These are phyloP conservation scores for Penicillium maclennaniae DNA, from an alignment of 495 filamentous ascomycete genomes.

Conservation along the genomic window DNA sequence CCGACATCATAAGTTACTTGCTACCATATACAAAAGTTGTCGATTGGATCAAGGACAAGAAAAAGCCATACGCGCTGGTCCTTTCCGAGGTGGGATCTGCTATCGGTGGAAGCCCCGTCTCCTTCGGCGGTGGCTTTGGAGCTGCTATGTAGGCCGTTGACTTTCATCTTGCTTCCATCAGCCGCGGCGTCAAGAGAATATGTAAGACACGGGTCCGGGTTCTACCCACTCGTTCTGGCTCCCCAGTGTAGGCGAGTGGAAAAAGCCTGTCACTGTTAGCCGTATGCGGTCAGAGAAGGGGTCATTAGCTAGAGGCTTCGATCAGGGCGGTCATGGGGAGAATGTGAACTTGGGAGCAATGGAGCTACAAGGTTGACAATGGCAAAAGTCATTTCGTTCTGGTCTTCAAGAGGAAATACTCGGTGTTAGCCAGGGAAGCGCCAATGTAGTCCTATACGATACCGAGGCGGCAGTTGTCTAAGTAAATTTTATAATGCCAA, in stretches of 20 bases:
- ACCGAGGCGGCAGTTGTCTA: slow-evolving; percentile 3
- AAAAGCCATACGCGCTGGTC: slow-evolving; percentile 9
- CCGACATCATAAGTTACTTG: slow-evolving; percentile 15
- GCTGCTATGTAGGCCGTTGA: slow-evolving; percentile 18
- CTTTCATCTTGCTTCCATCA: slow-evolving; percentile 14
- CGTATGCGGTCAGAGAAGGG: slow-evolving; percentile 17
- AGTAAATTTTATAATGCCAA: background rate
- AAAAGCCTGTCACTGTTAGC: slow-evolving; percentile 8
- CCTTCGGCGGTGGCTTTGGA: slow-evolving; percentile 9
- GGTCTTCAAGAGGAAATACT: slow-evolving; percentile 1
- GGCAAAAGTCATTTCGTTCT: slow-evolving; percentile 13
- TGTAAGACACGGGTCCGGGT: slow-evolving; percentile 11
- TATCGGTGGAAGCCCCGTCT: background rate
- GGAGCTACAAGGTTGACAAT: slow-evolving; percentile 18
- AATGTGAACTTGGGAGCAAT: slow-evolving; percentile 27
- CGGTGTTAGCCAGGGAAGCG: background rate
- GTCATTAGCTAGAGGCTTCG: slow-evolving; percentile 19
- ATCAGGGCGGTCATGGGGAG: slow-evolving; percentile 12
- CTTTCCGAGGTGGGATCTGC: slow-evolving; percentile 14
- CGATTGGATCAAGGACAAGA: background rate
- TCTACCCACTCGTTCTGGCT: slow-evolving; percentile 17
- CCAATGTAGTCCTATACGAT: background rate
- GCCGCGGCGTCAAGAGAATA: slow-evolving; percentile 9
- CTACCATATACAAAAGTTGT: background rate
- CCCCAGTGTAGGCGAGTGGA: slow-evolving; percentile 5